Base-by-base conservation (phyloP, 2,329 filamentous ascomycete species). In the Xylaria sp. region DNA sequence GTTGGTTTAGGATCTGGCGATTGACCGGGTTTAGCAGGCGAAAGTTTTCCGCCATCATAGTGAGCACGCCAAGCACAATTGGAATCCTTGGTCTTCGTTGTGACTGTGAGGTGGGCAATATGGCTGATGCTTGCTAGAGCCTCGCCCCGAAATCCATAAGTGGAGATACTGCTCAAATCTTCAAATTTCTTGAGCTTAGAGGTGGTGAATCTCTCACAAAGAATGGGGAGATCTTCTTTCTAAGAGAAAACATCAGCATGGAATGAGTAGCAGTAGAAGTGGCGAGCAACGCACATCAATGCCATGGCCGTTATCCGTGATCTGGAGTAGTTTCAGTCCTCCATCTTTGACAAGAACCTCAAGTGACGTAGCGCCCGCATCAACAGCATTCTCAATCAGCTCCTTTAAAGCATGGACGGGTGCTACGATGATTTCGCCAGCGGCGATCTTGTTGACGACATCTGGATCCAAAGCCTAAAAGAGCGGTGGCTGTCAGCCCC, bases 361-460 rank as follows among this genome's bases (percentile, higher is more conserved):
- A 54, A 99, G 83, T 1, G 91, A 90, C 0, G 96, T 98, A 2
- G 96, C 93, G 5, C 96, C 95, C n/a, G 97, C 96, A 81, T 99
- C 97, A 18, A 99, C 94, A 3, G 96, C 92, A 76, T 99, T 99
- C 79, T 99, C 96, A 13, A 99, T 94, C 59, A 99, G 84, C 79
- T 99, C 96, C 81, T 99, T 99, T 66, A 99, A 82, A 2, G 97
- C 96, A 80, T 99, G 93, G 32, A 98, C 94, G 0, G 96, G 97
- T 1, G 96, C 95, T 58, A 99, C 94, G 69, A 99, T 99, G 75
- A 99, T 99, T 80, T 99, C 96, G 23, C 96, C 96, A 0, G 96
- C 96, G 0, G 96, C 96, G 74, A 99, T 99, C 80, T 98, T 99
- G 84, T 98, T 99, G 73, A 99, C 92, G 25, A 99, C 96, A 82